Base-by-base conservation (phyloP, 805 yeast species). In the Scheffersomyces amazonensis region DNA sequence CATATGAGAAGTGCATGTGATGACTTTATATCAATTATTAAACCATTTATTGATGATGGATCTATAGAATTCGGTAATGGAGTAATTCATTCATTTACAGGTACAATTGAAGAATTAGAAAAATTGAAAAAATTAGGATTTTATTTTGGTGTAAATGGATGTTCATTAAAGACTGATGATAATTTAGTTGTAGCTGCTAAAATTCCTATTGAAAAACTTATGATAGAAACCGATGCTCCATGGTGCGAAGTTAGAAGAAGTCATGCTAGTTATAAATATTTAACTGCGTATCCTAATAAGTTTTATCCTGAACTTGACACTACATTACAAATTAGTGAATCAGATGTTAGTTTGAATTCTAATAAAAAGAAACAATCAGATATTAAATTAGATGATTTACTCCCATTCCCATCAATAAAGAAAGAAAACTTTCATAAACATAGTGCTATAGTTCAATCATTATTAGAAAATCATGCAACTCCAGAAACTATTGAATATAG, bases 41-140 rank as follows among this genome's bases (percentile, higher is more conserved):
- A 63, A 32, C 95, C 93, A 2, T 87, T 78, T 50, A 46, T 86
- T 2, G 59, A 62, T 1, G 68, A 70, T 1, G 74, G 73, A 0
- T 50, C 65, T 24, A 47, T 61, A 2, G 53, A 51, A 32, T 52
- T 52, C 51, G 75, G 75, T 24, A 74, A 77, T 29, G 91, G 93
- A n/a, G 91, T 93, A 5, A 91, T 93, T 1, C 99, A 93, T 60
- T 90, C 98, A 1, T 93, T 91, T 60, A 91, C 99, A 0, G 99
- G 97, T 2, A 70, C 88, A 0, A 40, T 58, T 12, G 75, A 69
- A 4, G 97, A 93, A 46, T 60, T 88, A 44, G 49, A 70, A 5
- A 67, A 69, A 36, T 52, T 89, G 19, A 58, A 90, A 16, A 64
- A 64, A 0, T 57, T 78, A 34, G 88, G 82, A 0, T 72, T 87